Evolutionary conservation across 148 eudicot genomes (phyloP).

Genomic region (Polygonum maritimum): DNA sequence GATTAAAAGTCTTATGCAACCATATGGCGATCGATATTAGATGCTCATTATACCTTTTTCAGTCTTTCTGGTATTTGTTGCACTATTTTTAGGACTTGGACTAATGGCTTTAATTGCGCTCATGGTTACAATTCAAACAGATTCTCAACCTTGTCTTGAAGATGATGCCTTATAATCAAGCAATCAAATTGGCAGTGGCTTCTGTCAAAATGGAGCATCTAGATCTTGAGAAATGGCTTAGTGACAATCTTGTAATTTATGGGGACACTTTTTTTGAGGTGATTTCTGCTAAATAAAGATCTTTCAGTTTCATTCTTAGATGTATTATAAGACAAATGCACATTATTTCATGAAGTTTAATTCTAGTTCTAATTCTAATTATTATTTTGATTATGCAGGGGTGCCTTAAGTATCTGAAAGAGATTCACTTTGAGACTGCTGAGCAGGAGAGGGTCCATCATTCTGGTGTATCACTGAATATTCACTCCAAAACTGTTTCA

Average conservation of each 20-base stretch:
- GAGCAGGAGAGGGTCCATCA: conserved; percentile 45
- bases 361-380: not conserved
- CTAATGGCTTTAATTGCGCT: not conserved
- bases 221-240: conserved; percentile 85
- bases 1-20: too few species aligned
- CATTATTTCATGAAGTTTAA: not conserved
- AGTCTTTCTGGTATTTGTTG: not conserved
- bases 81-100: not conserved
- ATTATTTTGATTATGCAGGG: conserved; percentile 36
- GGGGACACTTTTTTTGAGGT: conserved; percentile 69
- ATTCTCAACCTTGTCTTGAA: conserved; percentile 62
- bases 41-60: not conserved
- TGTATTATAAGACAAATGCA: not conserved
- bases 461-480: conserved; percentile 32
- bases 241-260: conserved; percentile 34
- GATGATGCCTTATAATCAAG: conserved; percentile 54
- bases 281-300: conserved; percentile 13
- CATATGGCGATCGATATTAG: not conserved
- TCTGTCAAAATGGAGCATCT: conserved; percentile 63
- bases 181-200: conserved; percentile 64
- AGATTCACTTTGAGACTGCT: conserved; percentile 32
- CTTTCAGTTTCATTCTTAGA: not conserved
- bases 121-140: conserved; percentile 29
- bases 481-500: conserved; percentile 38
- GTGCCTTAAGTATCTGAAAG: conserved; percentile 64